A percentile compares a stretch with the other conserved stretches of the same genome.
Conservation (phyloP, 495 filamentous ascomycete species). For the Sordaria brevicollis region DNA sequence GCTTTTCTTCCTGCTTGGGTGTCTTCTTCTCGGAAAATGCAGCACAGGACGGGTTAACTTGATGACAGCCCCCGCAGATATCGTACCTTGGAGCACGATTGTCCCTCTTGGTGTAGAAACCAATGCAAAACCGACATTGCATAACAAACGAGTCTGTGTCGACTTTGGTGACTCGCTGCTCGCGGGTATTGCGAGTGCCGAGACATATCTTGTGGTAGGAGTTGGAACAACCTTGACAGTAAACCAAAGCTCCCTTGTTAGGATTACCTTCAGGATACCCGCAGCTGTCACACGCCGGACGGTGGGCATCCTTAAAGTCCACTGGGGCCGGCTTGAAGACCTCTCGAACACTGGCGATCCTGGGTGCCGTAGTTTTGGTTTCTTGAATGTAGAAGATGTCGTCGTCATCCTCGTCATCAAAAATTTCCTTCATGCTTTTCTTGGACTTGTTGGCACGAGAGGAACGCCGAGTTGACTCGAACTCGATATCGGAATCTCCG, state of each 20-base stretch:
- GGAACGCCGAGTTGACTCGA: constrained; percentile 43
- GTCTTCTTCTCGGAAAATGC: constrained; percentile 62
- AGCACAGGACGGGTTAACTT: constrained; percentile 47
- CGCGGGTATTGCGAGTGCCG: constrained; percentile 56
- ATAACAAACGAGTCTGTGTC: constrained; percentile 66
- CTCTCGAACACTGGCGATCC: constrained; percentile 56
- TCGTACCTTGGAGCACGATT: constrained; percentile 54
- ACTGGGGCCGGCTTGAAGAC: constrained; percentile 47
- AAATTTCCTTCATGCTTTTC: constrained; percentile 52
- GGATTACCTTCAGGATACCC: constrained; percentile 34
- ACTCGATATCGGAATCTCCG: constrained; percentile 33
- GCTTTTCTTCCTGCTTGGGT: constrained; percentile 68
- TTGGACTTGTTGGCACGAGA: constrained; percentile 32
- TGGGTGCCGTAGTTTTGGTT: constrained; percentile 40
- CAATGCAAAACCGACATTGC: constrained; percentile 82
- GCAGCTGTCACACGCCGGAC: constrained; percentile 66
- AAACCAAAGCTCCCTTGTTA: constrained; percentile 56
- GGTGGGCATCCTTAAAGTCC: constrained; percentile 58
- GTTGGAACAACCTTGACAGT: constrained; percentile 82
- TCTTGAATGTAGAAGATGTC: constrained; percentile 45
- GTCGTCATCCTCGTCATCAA: constrained; percentile 47
- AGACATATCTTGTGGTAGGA: constrained; percentile 77
- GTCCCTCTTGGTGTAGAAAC: constrained; percentile 56
- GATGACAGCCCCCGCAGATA: constrained; percentile 57
- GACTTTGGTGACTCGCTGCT: constrained; percentile 93